Percentiles rank a stretch among this genome's conserved stretches.
phyloP scores from a whole-genome alignment of 768 basidiomycete species.

The Boletus rufocinnamomeus region DNA sequence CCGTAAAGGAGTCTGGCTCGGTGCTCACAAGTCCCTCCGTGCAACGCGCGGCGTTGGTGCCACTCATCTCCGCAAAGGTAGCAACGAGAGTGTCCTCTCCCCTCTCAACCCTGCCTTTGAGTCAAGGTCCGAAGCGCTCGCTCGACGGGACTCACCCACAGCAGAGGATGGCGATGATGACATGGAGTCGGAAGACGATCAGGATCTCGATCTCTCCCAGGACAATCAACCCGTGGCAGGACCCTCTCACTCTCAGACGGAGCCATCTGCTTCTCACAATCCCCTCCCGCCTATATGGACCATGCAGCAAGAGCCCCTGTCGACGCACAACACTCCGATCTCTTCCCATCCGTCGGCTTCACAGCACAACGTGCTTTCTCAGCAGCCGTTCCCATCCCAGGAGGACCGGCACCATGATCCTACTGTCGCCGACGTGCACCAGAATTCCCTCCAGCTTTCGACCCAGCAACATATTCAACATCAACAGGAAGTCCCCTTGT shows the following conservation, averaged over 20 bases:
- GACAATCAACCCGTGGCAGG: constrained; percentile 30
- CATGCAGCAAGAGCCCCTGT: constrained; percentile 34
- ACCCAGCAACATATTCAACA: constrained; percentile 33
- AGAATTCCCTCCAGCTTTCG: constrained; percentile 32
- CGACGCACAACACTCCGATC: constrained; percentile 31
- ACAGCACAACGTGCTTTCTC: constrained; percentile 33
- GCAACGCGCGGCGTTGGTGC: constrained; percentile 33
- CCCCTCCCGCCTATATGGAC: constrained; percentile 38
- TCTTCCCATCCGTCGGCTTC: constrained; percentile 32
- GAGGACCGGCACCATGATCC: constrained; percentile 32
- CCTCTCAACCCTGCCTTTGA: constrained; percentile 45
- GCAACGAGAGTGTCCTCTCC: constrained; percentile 38
- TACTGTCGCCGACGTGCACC: constrained; percentile 29
- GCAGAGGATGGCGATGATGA: constrained; percentile 38
- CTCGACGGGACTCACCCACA: constrained; percentile 29
- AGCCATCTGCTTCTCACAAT: constrained; percentile 28
- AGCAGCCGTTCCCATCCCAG: constrained; percentile 33
- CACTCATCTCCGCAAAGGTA: constrained; percentile 40
- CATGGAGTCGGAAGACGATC: constrained; percentile 40
- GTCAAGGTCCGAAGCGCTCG: constrained; percentile 32
- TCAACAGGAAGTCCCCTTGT: constrained; percentile 33
- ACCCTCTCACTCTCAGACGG: constrained; percentile 33
- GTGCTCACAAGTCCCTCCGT: constrained; percentile 39
- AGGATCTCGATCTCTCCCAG: constrained; percentile 31
- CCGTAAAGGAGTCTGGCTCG: constrained; percentile 60